Evolutionary conservation across 257 asterid genomes (phyloP).

Genomic region (Plantago ovata): DNA sequence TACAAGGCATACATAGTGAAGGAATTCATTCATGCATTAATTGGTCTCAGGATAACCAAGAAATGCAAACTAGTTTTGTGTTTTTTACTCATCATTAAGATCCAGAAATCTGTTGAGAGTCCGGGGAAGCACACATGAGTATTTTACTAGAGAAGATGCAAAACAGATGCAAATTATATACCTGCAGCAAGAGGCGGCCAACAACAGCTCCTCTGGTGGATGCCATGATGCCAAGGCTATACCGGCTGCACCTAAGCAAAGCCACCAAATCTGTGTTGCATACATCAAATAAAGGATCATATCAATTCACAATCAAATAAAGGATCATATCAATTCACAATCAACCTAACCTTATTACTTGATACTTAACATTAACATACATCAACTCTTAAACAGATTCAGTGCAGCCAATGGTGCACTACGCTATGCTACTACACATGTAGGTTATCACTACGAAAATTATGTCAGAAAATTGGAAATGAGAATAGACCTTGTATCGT

Average conservation of each 20-base stretch:
- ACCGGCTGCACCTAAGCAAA: conserved; percentile 82
- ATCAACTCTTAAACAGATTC: background rate
- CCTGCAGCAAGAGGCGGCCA: conserved; percentile 88
- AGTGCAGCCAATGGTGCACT: background rate
- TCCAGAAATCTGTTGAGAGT: too few species aligned
- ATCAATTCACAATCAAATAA: too few species aligned
- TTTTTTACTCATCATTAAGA: background rate
- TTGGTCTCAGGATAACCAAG: background rate
- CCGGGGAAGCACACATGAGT: background rate
- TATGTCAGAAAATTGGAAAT: background rate
- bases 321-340: too few species aligned
- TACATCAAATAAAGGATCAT: conserved; percentile 9
- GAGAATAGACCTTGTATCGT: conserved; percentile 61
- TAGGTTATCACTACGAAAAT: too few species aligned
- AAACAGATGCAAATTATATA: conserved; percentile 13
- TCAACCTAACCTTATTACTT: too few species aligned
- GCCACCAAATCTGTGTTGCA: conserved; percentile 69
- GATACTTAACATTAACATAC: too few species aligned
- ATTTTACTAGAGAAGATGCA: background rate
- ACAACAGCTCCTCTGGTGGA: conserved; percentile 84
- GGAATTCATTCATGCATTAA: background rate
- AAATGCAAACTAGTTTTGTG: background rate
- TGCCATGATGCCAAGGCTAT: conserved; percentile 90
- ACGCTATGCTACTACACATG: background rate
- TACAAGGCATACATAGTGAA: background rate